Conservation (phyloP, 139 green algal species). For the Mesotaenium endlicherianum region DNA sequence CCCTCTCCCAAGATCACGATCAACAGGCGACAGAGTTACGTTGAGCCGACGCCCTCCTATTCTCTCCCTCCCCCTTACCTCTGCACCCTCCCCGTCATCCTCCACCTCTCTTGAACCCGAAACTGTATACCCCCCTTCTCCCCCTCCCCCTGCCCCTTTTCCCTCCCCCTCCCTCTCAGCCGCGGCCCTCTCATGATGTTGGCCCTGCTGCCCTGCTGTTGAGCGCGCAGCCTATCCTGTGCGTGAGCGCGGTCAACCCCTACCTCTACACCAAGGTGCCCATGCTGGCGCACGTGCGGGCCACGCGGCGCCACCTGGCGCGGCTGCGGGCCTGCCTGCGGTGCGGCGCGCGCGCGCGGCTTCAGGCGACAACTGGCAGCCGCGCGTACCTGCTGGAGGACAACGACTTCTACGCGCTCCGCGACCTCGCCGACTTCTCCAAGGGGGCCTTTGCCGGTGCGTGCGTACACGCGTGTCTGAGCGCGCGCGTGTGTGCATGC, state of each 20-base stretch:
- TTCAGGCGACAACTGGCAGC: background rate
- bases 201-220: background rate
- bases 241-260: constrained; percentile 60
- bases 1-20: background rate
- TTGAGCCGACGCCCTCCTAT: too few relatives aligned
- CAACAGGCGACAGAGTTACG: too few relatives aligned
- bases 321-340: background rate
- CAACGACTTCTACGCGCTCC: constrained; percentile 42
- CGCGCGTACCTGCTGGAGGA: constrained; percentile 43
- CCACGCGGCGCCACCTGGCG: constrained; percentile 7
- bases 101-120: too few relatives aligned
- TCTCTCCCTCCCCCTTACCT: too few relatives aligned
- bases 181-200: too few relatives aligned
- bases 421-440: constrained; percentile 47
- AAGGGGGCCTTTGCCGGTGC: constrained; percentile 42
- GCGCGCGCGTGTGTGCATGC: background rate
- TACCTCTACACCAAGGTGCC: constrained; percentile 52
- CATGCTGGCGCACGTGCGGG: constrained; percentile 25
- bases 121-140: too few relatives aligned
- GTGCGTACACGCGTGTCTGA: background rate
- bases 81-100: too few relatives aligned
- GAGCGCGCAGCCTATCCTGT: constrained; percentile 59
- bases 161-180: background rate
- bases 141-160: background rate
- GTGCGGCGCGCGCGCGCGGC: background rate